Percentiles rank a stretch among this genome's conserved stretches.
These are phyloP conservation scores for Lindgomyces ingoldianus DNA, from an alignment of 495 filamentous ascomycete species.

Conservation along the genomic window DNA sequence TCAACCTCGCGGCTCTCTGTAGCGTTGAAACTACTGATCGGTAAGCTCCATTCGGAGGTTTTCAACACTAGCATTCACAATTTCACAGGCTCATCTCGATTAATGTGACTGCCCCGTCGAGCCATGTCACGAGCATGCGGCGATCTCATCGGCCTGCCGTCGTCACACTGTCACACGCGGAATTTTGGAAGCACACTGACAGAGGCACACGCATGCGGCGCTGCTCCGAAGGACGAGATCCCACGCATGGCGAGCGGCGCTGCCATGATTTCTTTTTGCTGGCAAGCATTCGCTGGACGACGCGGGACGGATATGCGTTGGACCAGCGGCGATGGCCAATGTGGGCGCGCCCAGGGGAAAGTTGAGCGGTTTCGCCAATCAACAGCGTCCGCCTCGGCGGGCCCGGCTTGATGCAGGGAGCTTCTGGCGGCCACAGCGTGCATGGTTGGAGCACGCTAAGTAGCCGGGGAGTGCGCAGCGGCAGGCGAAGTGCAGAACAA, in stretches of 20 bases:
- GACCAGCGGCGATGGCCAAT: slow-evolving; percentile 12
- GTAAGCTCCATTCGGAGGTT: background rate
- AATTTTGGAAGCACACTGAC: background rate
- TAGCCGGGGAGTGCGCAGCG: slow-evolving; percentile 20
- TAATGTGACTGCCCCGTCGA: slow-evolving; percentile 8
- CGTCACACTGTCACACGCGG: slow-evolving; percentile 17
- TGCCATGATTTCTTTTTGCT: slow-evolving; percentile 23
- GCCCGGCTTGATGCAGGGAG: slow-evolving; percentile 20
- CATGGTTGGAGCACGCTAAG: slow-evolving; percentile 9
- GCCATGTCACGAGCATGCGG: background rate
- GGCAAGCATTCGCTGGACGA: slow-evolving; percentile 8
- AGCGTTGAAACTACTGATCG: slow-evolving; percentile 15
- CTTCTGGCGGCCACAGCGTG: background rate
- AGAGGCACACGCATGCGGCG: background rate
- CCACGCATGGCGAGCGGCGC: too few species aligned
- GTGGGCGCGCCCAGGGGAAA: background rate
- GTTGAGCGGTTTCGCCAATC: slow-evolving; percentile 26
- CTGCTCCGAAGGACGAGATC: background rate
- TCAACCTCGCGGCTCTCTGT: slow-evolving; percentile 5
- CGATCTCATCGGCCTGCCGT: background rate
- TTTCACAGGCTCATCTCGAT: slow-evolving; percentile 13
- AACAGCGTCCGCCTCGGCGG: slow-evolving; percentile 20
- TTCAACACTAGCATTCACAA: slow-evolving; percentile 10
- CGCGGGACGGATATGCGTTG: slow-evolving; percentile 15
- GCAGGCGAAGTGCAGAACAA: slow-evolving; percentile 29